A percentile compares a stretch with the other conserved stretches of the same genome.
Evolutionary conservation across 805 yeast genomes (phyloP).

Genomic region (Cyberlindnera mrakii): DNA sequence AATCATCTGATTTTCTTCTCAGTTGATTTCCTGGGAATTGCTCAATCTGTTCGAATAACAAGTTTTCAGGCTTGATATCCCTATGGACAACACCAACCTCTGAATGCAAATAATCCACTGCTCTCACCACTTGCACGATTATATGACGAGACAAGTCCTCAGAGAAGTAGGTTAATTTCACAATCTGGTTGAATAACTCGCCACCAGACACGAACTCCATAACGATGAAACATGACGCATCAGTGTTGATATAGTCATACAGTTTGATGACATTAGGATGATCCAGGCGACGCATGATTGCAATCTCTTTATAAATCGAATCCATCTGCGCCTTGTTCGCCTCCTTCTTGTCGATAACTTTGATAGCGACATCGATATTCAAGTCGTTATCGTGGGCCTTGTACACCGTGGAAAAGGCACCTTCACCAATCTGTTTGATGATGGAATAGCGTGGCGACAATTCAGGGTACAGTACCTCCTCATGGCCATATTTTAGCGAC

Average conservation of each 20-base stretch:
- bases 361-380: conserved; percentile 37
- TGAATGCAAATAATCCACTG: conserved; percentile 64
- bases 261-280: conserved; percentile 62
- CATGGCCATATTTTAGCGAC: background rate
- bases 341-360: conserved; percentile 61
- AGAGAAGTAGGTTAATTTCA: conserved; percentile 57
- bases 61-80: conserved; percentile 78
- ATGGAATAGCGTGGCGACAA: conserved; percentile 31
- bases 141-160: conserved; percentile 63
- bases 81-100: conserved; percentile 76
- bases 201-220: conserved; percentile 77
- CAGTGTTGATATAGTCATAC: conserved; percentile 60
- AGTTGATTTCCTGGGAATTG: conserved; percentile 34
- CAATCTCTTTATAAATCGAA: conserved; percentile 75
- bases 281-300: conserved; percentile 60
- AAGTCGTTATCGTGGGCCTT: conserved; percentile 38
- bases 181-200: conserved; percentile 65
- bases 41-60: conserved; percentile 58
- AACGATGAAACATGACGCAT: conserved; percentile 48
- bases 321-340: conserved; percentile 56
- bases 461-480: conserved; percentile 9
- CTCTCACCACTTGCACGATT: conserved; percentile 55
- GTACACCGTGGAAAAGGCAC: conserved; percentile 75
- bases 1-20: conserved; percentile 62
- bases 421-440: conserved; percentile 62